A percentile compares a stretch with the other conserved stretches of the same genome.
Evolutionary conservation across 2,329 filamentous ascomycete species (phyloP).

Genomic region (Penicillium rolfsii): DNA sequence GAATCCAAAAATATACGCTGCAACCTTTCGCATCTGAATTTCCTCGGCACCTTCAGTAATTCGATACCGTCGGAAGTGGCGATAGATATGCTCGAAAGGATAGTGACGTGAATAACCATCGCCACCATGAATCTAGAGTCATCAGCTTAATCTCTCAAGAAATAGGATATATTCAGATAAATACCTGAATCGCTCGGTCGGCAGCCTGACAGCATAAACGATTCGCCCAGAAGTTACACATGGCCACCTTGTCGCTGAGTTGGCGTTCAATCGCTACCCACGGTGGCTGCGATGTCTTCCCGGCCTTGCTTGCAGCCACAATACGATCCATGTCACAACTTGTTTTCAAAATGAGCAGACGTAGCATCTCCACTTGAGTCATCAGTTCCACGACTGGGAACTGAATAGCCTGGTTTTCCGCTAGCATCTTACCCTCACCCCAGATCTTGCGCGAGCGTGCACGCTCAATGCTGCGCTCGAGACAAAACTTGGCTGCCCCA

Average conservation of each 20-base stretch:
- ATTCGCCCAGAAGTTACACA: constrained; percentile 70
- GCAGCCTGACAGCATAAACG: constrained; percentile 63
- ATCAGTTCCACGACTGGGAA: constrained; percentile 66
- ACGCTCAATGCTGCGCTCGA: constrained; percentile 61
- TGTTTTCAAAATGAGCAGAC: constrained; percentile 63
- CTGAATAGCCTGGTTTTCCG: constrained; percentile 64
- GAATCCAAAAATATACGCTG: constrained; percentile 61
- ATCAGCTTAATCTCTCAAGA: neutral
- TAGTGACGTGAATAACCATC: constrained; percentile 62
- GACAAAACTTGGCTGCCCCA: constrained; percentile 59
- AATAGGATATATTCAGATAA: no score
- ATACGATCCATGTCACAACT: constrained; percentile 63
- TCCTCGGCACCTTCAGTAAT: constrained; percentile 69
- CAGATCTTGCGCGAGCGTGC: constrained; percentile 53
- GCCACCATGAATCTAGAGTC: constrained; percentile 55
- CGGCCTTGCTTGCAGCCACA: constrained; percentile 37
- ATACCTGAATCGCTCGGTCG: constrained; percentile 63
- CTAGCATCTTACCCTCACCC: constrained; percentile 29
- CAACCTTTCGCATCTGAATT: constrained; percentile 68
- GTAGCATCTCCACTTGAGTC: constrained; percentile 65
- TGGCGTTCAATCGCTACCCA: constrained; percentile 60
- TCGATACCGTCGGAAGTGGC: constrained; percentile 64
- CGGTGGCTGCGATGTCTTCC: constrained; percentile 33
- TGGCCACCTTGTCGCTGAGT: constrained; percentile 64
- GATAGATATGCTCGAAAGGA: constrained; percentile 68